A percentile compares a stretch with the other conserved stretches of the same genome.
These are phyloP conservation scores for Fusarium sulawesiense DNA, from an alignment of 2,329 filamentous ascomycete genomes.

Conservation along the genomic window DNA sequence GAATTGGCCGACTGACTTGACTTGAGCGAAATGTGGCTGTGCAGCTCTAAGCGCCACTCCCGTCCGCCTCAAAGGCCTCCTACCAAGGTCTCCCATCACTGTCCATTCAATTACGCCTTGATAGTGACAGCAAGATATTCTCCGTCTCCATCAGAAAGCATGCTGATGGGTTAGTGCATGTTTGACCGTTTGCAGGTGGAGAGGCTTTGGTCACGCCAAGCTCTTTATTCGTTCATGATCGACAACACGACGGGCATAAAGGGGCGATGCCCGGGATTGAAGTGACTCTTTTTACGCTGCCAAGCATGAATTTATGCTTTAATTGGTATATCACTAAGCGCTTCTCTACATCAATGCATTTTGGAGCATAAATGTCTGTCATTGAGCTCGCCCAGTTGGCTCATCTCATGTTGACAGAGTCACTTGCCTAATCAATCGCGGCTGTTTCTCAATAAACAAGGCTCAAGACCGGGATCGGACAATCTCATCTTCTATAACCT, in stretches of 20 bases:
- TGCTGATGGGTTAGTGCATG: not conserved
- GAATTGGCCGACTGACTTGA: not conserved
- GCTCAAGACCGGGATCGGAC: not conserved
- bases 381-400: conserved; percentile 35
- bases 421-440: conserved; percentile 12
- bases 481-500: not conserved
- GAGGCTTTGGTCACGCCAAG: conserved; percentile 25
- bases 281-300: not conserved
- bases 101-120: not conserved
- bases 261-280: conserved; percentile 5
- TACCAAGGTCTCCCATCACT: conserved; percentile 19
- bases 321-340: not conserved
- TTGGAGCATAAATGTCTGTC: conserved; percentile 25
- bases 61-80: not conserved
- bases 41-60: not conserved
- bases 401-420: conserved; percentile 2
- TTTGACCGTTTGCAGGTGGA: conserved; percentile 1
- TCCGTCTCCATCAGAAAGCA: not conserved
- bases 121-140: not conserved
- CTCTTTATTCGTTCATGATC: conserved; percentile 22
- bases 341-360: not conserved
- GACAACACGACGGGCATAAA: conserved; percentile 24
- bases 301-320: conserved; percentile 15
- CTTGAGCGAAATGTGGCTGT: conserved; percentile 1
- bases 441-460: conserved; percentile 4